Conservation (phyloP, 1,284 basidiomycete species). For the Heliocybe sulcata region DNA sequence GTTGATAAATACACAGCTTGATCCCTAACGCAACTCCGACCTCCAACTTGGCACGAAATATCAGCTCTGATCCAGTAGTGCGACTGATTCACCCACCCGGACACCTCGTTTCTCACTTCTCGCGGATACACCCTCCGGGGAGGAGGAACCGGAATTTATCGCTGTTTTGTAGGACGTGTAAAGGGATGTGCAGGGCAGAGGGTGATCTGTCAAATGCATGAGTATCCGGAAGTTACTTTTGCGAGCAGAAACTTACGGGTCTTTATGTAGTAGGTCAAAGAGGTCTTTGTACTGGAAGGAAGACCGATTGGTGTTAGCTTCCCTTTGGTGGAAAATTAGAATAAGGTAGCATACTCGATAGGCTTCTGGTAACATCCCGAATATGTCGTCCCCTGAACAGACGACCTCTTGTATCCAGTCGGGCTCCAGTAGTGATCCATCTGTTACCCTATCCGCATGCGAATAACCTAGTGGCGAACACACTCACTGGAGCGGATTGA, state of each 20-base stretch:
- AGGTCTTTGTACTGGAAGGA: conserved; percentile 40
- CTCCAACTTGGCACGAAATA: no score
- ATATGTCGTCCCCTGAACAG: conserved; percentile 57
- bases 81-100: no score
- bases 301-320: no score
- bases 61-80: no score
- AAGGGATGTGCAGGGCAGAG: conserved; percentile 44
- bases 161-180: conserved; percentile 42
- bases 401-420: conserved; percentile 51
- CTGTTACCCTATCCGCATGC: conserved; percentile 58
- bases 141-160: conserved; percentile 47
- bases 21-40: no score
- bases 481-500: no score
- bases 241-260: conserved; percentile 31
- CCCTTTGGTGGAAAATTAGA: conserved; percentile 22
- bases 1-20: no score
- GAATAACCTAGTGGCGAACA: conserved; percentile 38
- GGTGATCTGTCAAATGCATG: conserved; percentile 22
- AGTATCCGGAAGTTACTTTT: conserved; percentile 1
- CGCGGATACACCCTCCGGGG: conserved; percentile 44
- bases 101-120: no score
- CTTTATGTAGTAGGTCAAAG: conserved; percentile 39
- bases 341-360: conserved; percentile 22
- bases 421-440: conserved; percentile 41
- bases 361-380: conserved; percentile 61